Base-by-base conservation (phyloP, 192 early-diverging fungal genomes). In the Backusella australiensis region DNA sequence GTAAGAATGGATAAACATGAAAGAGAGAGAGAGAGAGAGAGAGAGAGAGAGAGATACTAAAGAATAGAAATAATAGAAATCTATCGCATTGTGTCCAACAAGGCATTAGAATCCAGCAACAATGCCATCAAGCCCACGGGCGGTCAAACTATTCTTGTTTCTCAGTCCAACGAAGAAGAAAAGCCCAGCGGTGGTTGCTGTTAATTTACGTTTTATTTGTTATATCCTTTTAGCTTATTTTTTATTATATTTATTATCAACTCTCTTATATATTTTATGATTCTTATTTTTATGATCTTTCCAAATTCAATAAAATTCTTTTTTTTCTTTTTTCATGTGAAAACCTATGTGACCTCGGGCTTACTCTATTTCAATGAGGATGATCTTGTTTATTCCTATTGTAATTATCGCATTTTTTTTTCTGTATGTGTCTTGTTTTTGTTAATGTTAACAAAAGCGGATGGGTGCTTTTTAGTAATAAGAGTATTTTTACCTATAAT, bases 41-140 rank as follows among this genome's bases (percentile, higher is more conserved):
- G 56, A 4, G 34, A 76, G 34, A 44, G 15, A 26, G 26, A 71
- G 21, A 59, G 2, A 69, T 19, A 23, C 26, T n/a, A 14, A 32
- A 26, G 4, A 26, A 39, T 39, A 39, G 6, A 8, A 4, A n/a
- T 12, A 32, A 49, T 82, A 92, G 94, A 96, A 91, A 96, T 96
- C 73, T 99, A 99, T 87, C 93, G 93, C 76, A 94, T 98, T 77
- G 95, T 97, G 15, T 97, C 97, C 69, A 96, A 96, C 93, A 97
- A 96, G 82, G 96, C 96, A 41, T 86, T 99, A 66, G 95, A 97
- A 85, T 90, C 85, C 70, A 88, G 86, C 77, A 89, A 90, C 46
- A 92, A 94, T 78, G 86, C 87, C 26, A 85, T 89, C 46, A 85
- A 89, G 67, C 91, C 92, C 26, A 90, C 90, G 44, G 85, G 87